Evolutionary conservation across 495 filamentous ascomycete species (phyloP), one percentile per base, ranked within the genome.

Genomic region (Neurospora tetraspora): DNA sequence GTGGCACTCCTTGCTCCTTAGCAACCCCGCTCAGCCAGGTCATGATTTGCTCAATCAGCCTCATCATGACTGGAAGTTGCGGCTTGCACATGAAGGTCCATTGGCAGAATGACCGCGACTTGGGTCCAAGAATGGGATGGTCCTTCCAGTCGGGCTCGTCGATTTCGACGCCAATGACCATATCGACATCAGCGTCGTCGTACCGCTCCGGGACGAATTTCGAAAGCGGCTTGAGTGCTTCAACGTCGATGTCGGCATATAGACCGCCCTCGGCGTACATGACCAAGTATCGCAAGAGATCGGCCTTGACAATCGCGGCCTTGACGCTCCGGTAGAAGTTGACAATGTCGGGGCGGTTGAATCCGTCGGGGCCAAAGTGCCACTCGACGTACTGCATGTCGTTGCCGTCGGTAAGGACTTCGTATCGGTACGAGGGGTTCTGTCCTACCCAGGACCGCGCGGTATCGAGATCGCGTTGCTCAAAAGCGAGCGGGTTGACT

Each of bases 71-170:
- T 39, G 88, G 88, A 36, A 86, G 85, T 71, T 85, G 82, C 5
- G 88, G 87, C 77, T 89, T 89, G 80, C 85, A 86, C 81, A 88
- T 87, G 73, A 91, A 89, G 11, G 89, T 91, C 89, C 90, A 92
- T 76, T 91, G 89, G 80, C 88, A 91, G 75, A 91, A 91, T 18
- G 88, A 89, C 31, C 83, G 78, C 18, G 84, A 89, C 76, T 90
- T 90, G 68, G 83, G 81, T 36, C 89, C 89, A 14, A 91, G 85
- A 72, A 91, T 88, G 39, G 85, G 80, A 79, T 91, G 88, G 78
- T 90, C 82, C 47, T 80, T 78, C 80, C 86, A 90, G 23, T 87
- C 83, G 36, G 88, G 88, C 79, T 89, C 84, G 77, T 91, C 90
- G 71, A 90, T 89, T 79, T 91, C 88, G 23, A 91, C 83, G 69